phyloP scores from a whole-genome alignment of 257 asterid genomes.

The Nicotiana obtusifolia region DNA sequence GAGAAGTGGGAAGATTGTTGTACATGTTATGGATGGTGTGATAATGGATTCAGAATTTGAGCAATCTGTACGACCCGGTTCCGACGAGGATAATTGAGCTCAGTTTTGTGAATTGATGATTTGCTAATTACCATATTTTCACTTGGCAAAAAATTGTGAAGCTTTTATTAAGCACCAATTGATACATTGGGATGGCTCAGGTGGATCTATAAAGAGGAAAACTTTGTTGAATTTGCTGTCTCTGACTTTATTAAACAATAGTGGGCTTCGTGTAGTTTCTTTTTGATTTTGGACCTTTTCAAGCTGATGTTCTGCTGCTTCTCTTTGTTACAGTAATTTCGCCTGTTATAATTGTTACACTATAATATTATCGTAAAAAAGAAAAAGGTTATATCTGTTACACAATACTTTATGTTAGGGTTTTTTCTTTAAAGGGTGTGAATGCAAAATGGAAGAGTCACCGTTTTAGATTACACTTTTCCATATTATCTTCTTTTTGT shows the following conservation, averaged over 20 bases:
- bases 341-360: too few relatives aligned
- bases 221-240: background rate
- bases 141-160: background rate
- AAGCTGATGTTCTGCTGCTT: background rate
- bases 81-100: conserved; percentile 10
- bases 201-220: background rate
- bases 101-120: background rate
- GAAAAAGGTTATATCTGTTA: too few relatives aligned
- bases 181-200: background rate
- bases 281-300: background rate
- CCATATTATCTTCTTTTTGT: too few relatives aligned
- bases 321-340: background rate
- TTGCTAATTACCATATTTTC: background rate
- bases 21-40: conserved; percentile 31
- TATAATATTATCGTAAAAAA: too few relatives aligned
- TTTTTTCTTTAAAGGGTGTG: too few relatives aligned
- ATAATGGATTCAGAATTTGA: conserved; percentile 30
- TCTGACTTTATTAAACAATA: background rate
- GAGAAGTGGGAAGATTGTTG: conserved; percentile 14
- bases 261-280: background rate
- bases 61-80: conserved; percentile 16
- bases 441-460: too few relatives aligned
- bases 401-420: too few relatives aligned
- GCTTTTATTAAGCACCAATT: background rate
- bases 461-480: too few relatives aligned